phyloP scores from a whole-genome alignment of 2,329 filamentous ascomycete genomes.

The Fusarium sp. region DNA sequence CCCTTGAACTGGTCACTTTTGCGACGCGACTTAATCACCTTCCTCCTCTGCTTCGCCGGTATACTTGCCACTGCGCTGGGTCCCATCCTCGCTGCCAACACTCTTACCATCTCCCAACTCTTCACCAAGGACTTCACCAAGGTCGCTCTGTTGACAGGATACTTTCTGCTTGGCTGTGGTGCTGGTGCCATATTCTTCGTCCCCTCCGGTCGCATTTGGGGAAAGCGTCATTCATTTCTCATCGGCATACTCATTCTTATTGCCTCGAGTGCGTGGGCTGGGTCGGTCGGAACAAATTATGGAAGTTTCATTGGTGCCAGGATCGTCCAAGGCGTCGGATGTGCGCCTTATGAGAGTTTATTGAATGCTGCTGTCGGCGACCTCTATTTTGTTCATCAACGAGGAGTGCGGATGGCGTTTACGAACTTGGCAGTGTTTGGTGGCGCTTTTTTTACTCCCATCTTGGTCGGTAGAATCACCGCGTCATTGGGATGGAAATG shows the following conservation, averaged over 20 bases:
- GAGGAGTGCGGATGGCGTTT: slow-evolving; percentile 89
- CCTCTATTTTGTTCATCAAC: slow-evolving; percentile 87
- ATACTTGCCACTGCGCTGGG: slow-evolving; percentile 88
- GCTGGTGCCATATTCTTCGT: slow-evolving; percentile 87
- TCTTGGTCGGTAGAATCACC: slow-evolving; percentile 91
- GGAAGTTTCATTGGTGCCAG: slow-evolving; percentile 80
- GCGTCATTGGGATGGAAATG: slow-evolving; percentile 82
- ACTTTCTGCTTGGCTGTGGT: slow-evolving; percentile 86
- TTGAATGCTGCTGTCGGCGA: slow-evolving; percentile 92
- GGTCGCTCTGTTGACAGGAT: slow-evolving; percentile 86
- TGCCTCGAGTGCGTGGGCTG: slow-evolving; percentile 82
- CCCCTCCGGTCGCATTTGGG: slow-evolving; percentile 89
- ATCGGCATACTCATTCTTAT: slow-evolving; percentile 81
- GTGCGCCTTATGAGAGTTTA: slow-evolving; percentile 90
- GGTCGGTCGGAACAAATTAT: slow-evolving; percentile 76
- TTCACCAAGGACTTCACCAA: slow-evolving; percentile 77
- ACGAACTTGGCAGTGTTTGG: slow-evolving; percentile 71
- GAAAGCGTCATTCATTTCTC: slow-evolving; percentile 90
- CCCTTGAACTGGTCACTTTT: slow-evolving; percentile 88
- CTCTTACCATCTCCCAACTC: slow-evolving; percentile 78
- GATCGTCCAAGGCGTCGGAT: slow-evolving; percentile 86
- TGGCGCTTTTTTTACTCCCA: slow-evolving; percentile 77
- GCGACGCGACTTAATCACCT: slow-evolving; percentile 84
- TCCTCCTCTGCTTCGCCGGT: slow-evolving; percentile 81
- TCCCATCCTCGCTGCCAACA: slow-evolving; percentile 90